A percentile compares a stretch with the other conserved stretches of the same genome.
Evolutionary conservation across 1,284 basidiomycete genomes (phyloP).

Genomic region (Megacollybia platyphylla): DNA sequence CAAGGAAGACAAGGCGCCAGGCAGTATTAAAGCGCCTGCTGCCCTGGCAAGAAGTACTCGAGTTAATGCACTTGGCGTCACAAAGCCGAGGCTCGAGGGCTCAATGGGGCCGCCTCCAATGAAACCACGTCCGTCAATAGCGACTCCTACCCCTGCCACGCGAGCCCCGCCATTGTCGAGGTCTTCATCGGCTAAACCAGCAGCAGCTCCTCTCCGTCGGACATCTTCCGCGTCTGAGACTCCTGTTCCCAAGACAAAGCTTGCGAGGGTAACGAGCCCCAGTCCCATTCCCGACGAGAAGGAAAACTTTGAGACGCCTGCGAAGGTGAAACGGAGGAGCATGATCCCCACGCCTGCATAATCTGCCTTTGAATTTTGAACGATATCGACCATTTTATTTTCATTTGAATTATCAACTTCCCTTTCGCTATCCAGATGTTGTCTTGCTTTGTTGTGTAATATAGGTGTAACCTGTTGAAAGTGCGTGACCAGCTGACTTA

Average conservation of each 20-base stretch:
- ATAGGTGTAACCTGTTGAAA: background rate
- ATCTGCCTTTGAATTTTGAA: background rate
- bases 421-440: constrained; percentile 11
- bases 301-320: constrained; percentile 26
- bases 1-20: constrained; percentile 18
- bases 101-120: constrained; percentile 37
- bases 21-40: constrained; percentile 11
- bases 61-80: constrained; percentile 18
- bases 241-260: constrained; percentile 12
- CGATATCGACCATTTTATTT: constrained; percentile 4
- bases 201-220: constrained; percentile 9
- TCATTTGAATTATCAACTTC: constrained; percentile 13
- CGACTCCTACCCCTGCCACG: constrained; percentile 21
- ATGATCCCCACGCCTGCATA: constrained; percentile 13
- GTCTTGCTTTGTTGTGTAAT: background rate
- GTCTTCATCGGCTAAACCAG: constrained; percentile 19
- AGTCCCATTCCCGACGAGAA: constrained; percentile 29
- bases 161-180: constrained; percentile 19
- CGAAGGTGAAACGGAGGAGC: constrained; percentile 10
- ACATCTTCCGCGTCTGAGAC: constrained; percentile 9
- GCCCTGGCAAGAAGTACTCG: constrained; percentile 38
- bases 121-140: constrained; percentile 21
- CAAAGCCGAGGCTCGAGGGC: constrained; percentile 13
- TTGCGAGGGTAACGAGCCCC: constrained; percentile 6
- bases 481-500: too few relatives aligned